Evolutionary conservation across 345 rosid genomes (phyloP).

Genomic region (Salix purpurea): DNA sequence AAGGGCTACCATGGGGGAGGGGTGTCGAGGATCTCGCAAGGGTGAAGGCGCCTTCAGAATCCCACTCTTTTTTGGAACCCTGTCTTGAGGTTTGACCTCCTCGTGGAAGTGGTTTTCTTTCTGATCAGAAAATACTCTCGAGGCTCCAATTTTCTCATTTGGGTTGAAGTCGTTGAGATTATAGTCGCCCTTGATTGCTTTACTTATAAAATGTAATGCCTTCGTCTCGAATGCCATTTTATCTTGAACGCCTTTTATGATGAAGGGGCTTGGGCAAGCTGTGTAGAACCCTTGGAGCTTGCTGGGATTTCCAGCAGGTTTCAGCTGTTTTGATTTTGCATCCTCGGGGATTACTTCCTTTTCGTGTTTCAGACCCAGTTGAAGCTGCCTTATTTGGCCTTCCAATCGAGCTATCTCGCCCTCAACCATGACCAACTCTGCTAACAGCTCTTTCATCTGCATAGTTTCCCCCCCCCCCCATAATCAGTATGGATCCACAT

Average conservation of each 20-base stretch:
- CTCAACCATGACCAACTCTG: conserved; percentile 73
- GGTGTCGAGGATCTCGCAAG: conserved; percentile 54
- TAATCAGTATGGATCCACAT: neutral
- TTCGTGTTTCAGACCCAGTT: conserved; percentile 52
- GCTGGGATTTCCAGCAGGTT: conserved; percentile 13
- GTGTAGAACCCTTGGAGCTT: conserved; percentile 12
- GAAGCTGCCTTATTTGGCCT: conserved; percentile 60
- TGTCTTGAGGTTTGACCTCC: conserved; percentile 45
- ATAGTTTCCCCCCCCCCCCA: neutral
- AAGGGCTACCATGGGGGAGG: conserved; percentile 59
- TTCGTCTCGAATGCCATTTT: conserved; percentile 61
- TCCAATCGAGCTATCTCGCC: conserved; percentile 72
- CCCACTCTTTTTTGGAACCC: conserved; percentile 39
- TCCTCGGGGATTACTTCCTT: conserved; percentile 43
- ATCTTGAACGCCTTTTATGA: conserved; percentile 32
- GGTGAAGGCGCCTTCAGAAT: conserved; percentile 59
- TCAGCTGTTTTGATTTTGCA: conserved; percentile 45
- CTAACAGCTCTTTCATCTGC: conserved; percentile 73
- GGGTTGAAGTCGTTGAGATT: conserved; percentile 44
- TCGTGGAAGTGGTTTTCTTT: conserved; percentile 43
- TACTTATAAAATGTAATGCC: conserved; percentile 85
- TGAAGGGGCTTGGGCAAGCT: conserved; percentile 34
- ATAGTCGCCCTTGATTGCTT: conserved; percentile 81
- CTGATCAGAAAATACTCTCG: conserved; percentile 30
- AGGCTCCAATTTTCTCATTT: conserved; percentile 37